A percentile compares a stretch with the other conserved stretches of the same genome.
Conservation (phyloP, 148 eudicot species). For the Vaccinium myrtillus region DNA sequence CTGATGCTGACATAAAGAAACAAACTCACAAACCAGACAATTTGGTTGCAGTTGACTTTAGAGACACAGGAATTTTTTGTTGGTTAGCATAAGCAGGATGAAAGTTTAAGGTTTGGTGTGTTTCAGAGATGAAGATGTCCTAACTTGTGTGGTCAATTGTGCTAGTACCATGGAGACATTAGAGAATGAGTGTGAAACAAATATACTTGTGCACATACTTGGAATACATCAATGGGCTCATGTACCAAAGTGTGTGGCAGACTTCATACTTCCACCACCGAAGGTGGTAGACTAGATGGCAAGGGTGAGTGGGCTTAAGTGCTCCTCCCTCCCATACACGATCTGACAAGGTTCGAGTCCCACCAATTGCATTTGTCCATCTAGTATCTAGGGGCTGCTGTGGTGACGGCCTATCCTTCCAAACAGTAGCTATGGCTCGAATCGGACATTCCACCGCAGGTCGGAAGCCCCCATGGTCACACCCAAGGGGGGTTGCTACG, state of each 20-base stretch:
- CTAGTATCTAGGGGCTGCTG: too few species aligned
- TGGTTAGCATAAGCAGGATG: background rate
- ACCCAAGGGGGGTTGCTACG: too few species aligned
- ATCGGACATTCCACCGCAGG: too few species aligned
- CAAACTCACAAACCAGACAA: background rate
- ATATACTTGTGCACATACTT: background rate
- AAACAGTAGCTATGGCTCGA: too few species aligned
- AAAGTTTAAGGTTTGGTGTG: background rate
- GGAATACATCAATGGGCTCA: background rate
- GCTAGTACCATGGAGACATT: background rate
- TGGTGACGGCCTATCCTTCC: too few species aligned
- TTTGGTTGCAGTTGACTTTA: background rate
- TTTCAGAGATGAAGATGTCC: background rate
- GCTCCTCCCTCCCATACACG: too few species aligned
- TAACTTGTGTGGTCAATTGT: background rate
- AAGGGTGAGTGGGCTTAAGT: too few species aligned
- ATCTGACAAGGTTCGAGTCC: too few species aligned
- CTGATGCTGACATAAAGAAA: background rate
- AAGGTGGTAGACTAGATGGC: too few species aligned
- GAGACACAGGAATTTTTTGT: background rate
- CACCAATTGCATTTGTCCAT: too few species aligned
- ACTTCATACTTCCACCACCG: too few species aligned
- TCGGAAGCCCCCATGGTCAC: too few species aligned
- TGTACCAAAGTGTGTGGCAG: background rate
- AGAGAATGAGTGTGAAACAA: background rate